Conservation (phyloP, 345 rosid genomes). For the Camelina neglecta region DNA sequence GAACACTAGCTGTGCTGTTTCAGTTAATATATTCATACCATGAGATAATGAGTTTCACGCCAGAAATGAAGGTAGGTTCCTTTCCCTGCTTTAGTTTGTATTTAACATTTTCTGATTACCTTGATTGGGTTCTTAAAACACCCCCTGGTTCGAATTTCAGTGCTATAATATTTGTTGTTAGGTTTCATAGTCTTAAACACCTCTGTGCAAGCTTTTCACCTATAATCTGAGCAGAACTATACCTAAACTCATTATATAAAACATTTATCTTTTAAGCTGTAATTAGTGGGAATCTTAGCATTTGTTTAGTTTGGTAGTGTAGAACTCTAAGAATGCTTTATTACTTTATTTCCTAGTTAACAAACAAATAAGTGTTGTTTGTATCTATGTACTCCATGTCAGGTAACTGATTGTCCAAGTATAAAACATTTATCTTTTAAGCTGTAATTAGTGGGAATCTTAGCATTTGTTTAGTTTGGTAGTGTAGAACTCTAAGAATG, state of each 20-base stretch:
- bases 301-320: slow-evolving; percentile 13
- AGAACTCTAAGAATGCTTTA: not conserved
- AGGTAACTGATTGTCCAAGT: not conserved
- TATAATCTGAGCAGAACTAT: slow-evolving; percentile 21
- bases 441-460: slow-evolving; percentile 6
- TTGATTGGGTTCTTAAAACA: slow-evolving; percentile 32
- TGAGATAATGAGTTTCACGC: slow-evolving; percentile 82
- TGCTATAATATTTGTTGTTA: slow-evolving; percentile 19
- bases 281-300: slow-evolving; percentile 15
- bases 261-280: not conserved
- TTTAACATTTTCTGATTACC: slow-evolving; percentile 14
- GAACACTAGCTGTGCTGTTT: slow-evolving; percentile 83
- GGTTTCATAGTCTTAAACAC: slow-evolving; percentile 11
- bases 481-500: slow-evolving; percentile 16
- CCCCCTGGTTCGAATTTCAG: slow-evolving; percentile 17
- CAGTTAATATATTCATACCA: slow-evolving; percentile 87
- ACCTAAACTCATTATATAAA: slow-evolving; percentile 10
- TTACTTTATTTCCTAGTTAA: too few species aligned
- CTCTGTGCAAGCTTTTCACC: slow-evolving; percentile 3
- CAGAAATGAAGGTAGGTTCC: slow-evolving; percentile 62
- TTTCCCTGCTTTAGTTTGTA: slow-evolving; percentile 33
- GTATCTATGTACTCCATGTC: too few species aligned
- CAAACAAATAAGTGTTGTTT: too few species aligned
- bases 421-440: not conserved
- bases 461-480: slow-evolving; percentile 14